Conservation (phyloP, 2,329 filamentous ascomycete species). For the Decorospora gaudefroyi region DNA sequence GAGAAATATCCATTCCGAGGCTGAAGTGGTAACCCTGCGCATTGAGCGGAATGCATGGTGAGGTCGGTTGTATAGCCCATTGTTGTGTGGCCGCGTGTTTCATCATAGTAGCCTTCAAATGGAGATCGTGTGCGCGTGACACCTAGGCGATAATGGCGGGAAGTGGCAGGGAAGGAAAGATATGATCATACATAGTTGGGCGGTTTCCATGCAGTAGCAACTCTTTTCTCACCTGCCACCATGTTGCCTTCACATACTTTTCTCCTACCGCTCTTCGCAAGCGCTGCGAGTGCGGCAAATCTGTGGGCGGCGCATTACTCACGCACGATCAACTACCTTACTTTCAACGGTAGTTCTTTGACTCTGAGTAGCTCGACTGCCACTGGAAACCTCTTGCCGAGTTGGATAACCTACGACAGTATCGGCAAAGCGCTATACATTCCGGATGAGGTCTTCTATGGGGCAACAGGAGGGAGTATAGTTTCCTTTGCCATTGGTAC, state of each 20-base stretch:
- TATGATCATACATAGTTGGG: slow-evolving; percentile 16
- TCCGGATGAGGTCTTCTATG: slow-evolving; percentile 34
- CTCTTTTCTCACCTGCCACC: slow-evolving; percentile 1
- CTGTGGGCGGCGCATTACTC: slow-evolving; percentile 41
- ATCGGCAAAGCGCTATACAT: slow-evolving; percentile 34
- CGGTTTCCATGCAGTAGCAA: not conserved
- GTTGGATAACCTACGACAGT: slow-evolving; percentile 41
- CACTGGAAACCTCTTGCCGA: slow-evolving; percentile 34
- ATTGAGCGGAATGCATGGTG: slow-evolving; percentile 10
- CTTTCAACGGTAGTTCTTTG: slow-evolving; percentile 32
- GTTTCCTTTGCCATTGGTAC: slow-evolving; percentile 32
- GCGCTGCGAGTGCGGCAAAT: slow-evolving; percentile 33
- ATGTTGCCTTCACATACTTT: slow-evolving; percentile 33
- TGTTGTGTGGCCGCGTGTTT: slow-evolving; percentile 17
- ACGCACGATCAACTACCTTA: slow-evolving; percentile 37
- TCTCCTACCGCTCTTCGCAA: slow-evolving; percentile 33
- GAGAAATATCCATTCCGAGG: slow-evolving; percentile 8
- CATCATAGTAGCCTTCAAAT: slow-evolving; percentile 16
- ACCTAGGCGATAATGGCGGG: slow-evolving; percentile 10
- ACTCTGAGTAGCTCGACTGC: slow-evolving; percentile 24
- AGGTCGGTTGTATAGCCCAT: slow-evolving; percentile 10
- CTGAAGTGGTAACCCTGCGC: slow-evolving; percentile 8
- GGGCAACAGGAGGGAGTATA: slow-evolving; percentile 24
- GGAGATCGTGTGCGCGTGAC: slow-evolving; percentile 18
- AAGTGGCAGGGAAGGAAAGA: slow-evolving; percentile 6